Evolutionary conservation across 805 yeast genomes (phyloP).

Genomic region (Candida nanaspora): DNA sequence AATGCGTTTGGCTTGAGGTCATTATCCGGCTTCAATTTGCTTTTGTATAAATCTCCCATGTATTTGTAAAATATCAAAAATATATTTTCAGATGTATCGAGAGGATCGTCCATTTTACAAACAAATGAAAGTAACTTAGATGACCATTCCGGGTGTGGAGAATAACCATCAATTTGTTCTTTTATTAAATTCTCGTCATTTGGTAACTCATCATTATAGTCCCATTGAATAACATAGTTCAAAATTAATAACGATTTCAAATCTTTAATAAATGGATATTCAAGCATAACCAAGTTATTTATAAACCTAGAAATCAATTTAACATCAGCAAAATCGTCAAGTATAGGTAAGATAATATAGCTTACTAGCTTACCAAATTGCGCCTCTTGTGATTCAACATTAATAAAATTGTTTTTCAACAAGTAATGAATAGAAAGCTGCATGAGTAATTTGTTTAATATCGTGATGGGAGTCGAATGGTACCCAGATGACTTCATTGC

Average conservation of each 20-base stretch:
- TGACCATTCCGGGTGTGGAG: not conserved
- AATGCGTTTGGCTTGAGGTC: not conserved
- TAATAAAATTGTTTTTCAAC: not conserved
- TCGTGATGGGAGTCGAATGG: slow-evolving; percentile 6
- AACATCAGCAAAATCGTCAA: slow-evolving; percentile 1
- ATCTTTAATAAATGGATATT: not conserved
- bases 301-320: slow-evolving; percentile 8
- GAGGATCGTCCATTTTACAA: not conserved
- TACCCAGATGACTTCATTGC: not conserved
- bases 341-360: not conserved
- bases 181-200: not conserved
- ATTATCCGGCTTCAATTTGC: slow-evolving; percentile 1
- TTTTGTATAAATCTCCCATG: slow-evolving; percentile 5
- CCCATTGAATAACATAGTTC: slow-evolving; percentile 6
- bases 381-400: not conserved
- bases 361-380: not conserved
- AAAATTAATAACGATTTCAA: slow-evolving; percentile 12
- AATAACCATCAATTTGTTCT: not conserved
- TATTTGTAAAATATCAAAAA: slow-evolving; percentile 7
- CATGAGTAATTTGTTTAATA: slow-evolving; percentile 8
- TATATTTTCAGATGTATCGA: not conserved
- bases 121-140: not conserved
- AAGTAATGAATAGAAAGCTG: slow-evolving; percentile 2
- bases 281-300: slow-evolving; percentile 1
- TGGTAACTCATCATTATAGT: slow-evolving; percentile 6